phyloP scores from a whole-genome alignment of 371 early-diverging fungal species.

The Lichtheimia hyalospora region DNA sequence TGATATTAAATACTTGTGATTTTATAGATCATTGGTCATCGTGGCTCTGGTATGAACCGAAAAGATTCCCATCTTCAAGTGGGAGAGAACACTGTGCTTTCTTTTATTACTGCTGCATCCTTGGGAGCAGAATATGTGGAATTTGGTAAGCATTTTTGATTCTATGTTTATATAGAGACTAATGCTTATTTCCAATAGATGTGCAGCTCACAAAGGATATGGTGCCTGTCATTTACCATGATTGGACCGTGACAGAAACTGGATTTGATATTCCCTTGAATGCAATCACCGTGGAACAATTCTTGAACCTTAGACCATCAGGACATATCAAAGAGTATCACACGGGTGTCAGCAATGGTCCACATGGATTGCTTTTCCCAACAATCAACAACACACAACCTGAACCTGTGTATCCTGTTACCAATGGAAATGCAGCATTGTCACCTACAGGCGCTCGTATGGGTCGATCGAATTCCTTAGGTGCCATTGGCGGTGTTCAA shows the following conservation, averaged over 20 bases:
- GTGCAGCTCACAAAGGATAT: slow-evolving; percentile 94
- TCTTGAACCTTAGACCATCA: slow-evolving; percentile 55
- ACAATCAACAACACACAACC: not conserved
- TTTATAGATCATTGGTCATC: slow-evolving; percentile 84
- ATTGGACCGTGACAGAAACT: slow-evolving; percentile 89
- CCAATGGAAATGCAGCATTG: not conserved
- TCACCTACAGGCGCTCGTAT: slow-evolving; percentile 21
- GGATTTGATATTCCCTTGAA: slow-evolving; percentile 80
- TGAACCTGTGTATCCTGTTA: not conserved
- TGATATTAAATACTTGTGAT: not conserved
- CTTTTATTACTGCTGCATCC: slow-evolving; percentile 85
- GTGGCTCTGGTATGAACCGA: slow-evolving; percentile 91
- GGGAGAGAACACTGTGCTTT: slow-evolving; percentile 94
- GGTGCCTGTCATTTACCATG: slow-evolving; percentile 93
- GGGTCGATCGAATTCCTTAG: slow-evolving; percentile 54
- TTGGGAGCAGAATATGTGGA: slow-evolving; percentile 92
- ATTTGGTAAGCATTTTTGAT: slow-evolving; percentile 63
- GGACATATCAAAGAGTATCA: slow-evolving; percentile 53
- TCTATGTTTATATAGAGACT: not conserved
- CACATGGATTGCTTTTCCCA: not conserved
- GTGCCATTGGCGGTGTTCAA: slow-evolving; percentile 32
- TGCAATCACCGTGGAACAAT: slow-evolving; percentile 72
- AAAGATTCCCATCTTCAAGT: slow-evolving; percentile 66
- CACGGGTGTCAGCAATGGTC: slow-evolving; percentile 39
- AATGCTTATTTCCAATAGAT: slow-evolving; percentile 50